phyloP scores from a whole-genome alignment of 2,329 filamentous ascomycete species.

The Pezicula rhizophila region DNA sequence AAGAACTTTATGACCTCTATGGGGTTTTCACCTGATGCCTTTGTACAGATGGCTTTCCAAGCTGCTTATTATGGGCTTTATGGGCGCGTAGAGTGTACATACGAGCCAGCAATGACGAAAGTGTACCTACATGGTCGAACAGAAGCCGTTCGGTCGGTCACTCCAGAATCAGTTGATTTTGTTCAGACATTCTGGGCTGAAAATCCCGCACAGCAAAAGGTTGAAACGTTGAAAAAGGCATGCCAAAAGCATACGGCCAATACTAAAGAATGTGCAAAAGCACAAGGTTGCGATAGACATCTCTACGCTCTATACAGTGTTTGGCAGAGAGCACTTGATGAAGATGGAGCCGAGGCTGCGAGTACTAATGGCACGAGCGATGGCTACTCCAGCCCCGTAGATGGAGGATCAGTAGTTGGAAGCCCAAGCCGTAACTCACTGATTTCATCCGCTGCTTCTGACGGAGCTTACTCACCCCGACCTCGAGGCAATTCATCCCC shows the following conservation, averaged over 20 bases:
- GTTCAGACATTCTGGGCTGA: slow-evolving; percentile 94
- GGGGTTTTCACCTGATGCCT: slow-evolving; percentile 95
- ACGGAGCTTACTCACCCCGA: slow-evolving; percentile 4
- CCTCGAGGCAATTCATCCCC: slow-evolving; percentile 49
- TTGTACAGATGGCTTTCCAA: slow-evolving; percentile 98
- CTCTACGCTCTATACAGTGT: slow-evolving; percentile 90
- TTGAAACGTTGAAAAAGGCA: slow-evolving; percentile 77
- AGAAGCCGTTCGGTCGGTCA: slow-evolving; percentile 84
- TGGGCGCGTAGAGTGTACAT: slow-evolving; percentile 87
- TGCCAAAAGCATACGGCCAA: slow-evolving; percentile 74
- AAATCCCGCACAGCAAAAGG: slow-evolving; percentile 73
- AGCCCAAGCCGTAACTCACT: slow-evolving; percentile 49
- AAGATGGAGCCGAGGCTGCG: slow-evolving; percentile 50
- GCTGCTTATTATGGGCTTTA: slow-evolving; percentile 97
- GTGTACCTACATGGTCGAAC: slow-evolving; percentile 87
- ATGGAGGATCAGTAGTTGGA: slow-evolving; percentile 43
- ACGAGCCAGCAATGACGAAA: slow-evolving; percentile 98
- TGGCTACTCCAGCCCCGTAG: slow-evolving; percentile 53
- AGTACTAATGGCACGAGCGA: slow-evolving; percentile 46
- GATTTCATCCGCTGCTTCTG: slow-evolving; percentile 34
- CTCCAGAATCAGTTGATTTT: slow-evolving; percentile 77
- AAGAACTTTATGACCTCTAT: slow-evolving; percentile 97
- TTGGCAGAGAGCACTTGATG: slow-evolving; percentile 85
- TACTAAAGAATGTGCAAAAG: slow-evolving; percentile 83
- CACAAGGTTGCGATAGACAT: slow-evolving; percentile 85